Evolutionary conservation across 208 protist genomes (phyloP).

Genomic region (Acanthamoeba healyi): DNA sequence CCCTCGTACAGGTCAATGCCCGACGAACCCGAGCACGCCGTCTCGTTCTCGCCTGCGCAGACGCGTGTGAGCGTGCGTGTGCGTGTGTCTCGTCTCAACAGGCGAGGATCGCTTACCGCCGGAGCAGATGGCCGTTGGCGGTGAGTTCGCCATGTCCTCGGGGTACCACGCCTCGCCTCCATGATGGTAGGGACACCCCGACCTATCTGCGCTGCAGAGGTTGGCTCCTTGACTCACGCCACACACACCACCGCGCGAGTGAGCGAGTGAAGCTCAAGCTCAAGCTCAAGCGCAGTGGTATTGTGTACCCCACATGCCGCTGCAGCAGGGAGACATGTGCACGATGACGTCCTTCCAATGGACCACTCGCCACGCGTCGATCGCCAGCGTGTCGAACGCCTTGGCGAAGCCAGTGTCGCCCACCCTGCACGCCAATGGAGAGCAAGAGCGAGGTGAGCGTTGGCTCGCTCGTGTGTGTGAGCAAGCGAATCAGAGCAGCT

Average conservation of each 20-base stretch:
- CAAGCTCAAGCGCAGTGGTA: no score
- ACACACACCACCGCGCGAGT: neutral
- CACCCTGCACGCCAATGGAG: no score
- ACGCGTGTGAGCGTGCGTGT: no score
- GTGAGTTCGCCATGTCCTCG: neutral
- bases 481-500: no score
- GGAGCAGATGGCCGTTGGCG: neutral
- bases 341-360: conserved; percentile 8
- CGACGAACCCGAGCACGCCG: neutral
- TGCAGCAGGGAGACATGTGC: conserved; percentile 10
- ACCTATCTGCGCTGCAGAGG: neutral
- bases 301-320: neutral
- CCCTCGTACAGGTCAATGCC: neutral
- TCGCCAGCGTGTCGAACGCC: neutral
- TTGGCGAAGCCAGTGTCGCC: neutral
- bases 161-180: neutral
- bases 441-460: no score
- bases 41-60: neutral
- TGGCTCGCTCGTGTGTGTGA: no score
- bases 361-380: conserved; percentile 14
- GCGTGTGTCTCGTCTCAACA: no score
- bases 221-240: neutral
- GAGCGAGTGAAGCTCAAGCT: no score
- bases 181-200: neutral
- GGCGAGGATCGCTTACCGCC: neutral